Percentiles rank a stretch among this genome's conserved stretches.
Conservation (phyloP, 495 filamentous ascomycete genomes). For the Aspergillus conjunctus region DNA sequence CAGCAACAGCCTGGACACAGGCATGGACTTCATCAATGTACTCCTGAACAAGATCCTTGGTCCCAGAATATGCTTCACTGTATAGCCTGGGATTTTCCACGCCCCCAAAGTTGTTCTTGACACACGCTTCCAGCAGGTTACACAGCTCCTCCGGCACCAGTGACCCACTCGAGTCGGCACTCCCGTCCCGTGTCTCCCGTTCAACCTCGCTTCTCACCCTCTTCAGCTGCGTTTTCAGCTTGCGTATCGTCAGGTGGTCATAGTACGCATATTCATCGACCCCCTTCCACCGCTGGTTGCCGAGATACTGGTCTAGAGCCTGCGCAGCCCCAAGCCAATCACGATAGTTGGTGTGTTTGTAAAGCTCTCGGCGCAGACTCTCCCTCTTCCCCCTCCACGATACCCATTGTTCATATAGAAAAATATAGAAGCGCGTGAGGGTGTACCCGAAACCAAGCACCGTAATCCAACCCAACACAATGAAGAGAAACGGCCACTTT, state of each 20-base stretch:
- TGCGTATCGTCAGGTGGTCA: conserved; percentile 76
- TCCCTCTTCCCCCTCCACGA: conserved; percentile 69
- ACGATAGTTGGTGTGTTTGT: conserved; percentile 67
- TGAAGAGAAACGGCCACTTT: conserved; percentile 86
- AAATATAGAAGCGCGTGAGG: conserved; percentile 84
- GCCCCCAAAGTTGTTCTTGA: conserved; percentile 96
- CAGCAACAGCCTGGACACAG: conserved; percentile 66
- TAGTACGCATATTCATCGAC: conserved; percentile 93
- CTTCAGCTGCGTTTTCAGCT: conserved; percentile 73
- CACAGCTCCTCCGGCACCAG: conserved; percentile 71
- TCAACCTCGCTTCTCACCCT: conserved; percentile 60
- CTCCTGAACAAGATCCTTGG: conserved; percentile 86
- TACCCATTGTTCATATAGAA: conserved; percentile 72
- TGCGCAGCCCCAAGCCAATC: conserved; percentile 82
- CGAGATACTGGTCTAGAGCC: conserved; percentile 78
- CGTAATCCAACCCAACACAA: conserved; percentile 78
- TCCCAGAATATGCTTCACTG: conserved; percentile 94
- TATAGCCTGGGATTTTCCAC: conserved; percentile 94
- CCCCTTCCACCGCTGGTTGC: conserved; percentile 84
- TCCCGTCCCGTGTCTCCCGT: conserved; percentile 38
- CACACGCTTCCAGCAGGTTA: conserved; percentile 78
- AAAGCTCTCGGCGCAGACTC: conserved; percentile 66
- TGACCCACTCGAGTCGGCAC: conserved; percentile 31
- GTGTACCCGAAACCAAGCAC: conserved; percentile 71
- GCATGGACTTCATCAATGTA: conserved; percentile 75